Evolutionary conservation across 176 grass and related monocot genomes (phyloP), one percentile per base, ranked within the genome.

Genomic region (Hyparrhenia diplandra): DNA sequence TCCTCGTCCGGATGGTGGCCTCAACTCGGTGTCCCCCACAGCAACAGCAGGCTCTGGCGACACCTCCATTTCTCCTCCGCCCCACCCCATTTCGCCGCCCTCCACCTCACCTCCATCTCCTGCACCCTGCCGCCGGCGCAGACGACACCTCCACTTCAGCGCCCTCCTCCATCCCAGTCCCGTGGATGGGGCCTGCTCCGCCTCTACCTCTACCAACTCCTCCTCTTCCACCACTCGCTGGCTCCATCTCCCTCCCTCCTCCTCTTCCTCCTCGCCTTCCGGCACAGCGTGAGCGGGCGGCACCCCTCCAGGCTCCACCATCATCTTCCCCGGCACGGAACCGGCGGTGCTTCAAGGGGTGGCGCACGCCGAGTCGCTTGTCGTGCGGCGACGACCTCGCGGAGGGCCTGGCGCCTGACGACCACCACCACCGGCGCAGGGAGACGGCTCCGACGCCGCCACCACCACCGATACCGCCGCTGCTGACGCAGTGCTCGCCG

Each of bases 301-400:
- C 28, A 41, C 28, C 52, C 81, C 82, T 45, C 83, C 87, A 2
- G 95, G 84, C 60, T 87, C 89, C 57, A 84, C 81, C 92, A 90
- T 92, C 80, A 89, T 68, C 82, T 92, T 84, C 61, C 84, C 74
- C 86, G 5, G 64, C 83, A 25, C 83, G 75, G 64, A 90, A 88
- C 51, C 88, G 28, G 80, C 71, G 88, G 75, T 90, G 88, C 83
- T 90, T 92, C 40, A 92, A 54, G 54, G 87, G 87, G 71, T 90
- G 85, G 42, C 87, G 75, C 68, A 94, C 92, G 11, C 92, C 89
- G 41, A 92, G 85, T 28, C 87, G 78, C 68, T 87, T 92, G 43
- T 86, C 87, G 64, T 85, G 83, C 64, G 66, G 58, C 6, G 65
- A 23, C 9, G 79, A 34, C 76, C 78, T 82, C 21, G 64, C 14